A percentile compares a stretch with the other conserved stretches of the same genome.
Conservation (phyloP, 75 land plant species). For the Sequoia sempervirens region DNA sequence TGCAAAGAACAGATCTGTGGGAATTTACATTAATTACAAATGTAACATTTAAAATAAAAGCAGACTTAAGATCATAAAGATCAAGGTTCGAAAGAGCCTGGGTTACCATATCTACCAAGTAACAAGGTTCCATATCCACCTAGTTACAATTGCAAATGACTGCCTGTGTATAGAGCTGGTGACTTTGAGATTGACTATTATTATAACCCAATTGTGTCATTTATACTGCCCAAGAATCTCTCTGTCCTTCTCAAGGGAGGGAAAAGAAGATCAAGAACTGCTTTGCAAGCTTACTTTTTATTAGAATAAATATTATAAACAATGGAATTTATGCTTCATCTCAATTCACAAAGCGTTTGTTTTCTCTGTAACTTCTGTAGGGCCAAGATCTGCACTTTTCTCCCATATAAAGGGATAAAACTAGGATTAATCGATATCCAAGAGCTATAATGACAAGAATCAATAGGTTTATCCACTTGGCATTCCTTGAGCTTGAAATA, state of each 20-base stretch:
- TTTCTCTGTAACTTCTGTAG: not conserved
- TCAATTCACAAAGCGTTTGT: not conserved
- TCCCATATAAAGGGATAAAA: slow-evolving; percentile 39
- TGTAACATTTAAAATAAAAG: not conserved
- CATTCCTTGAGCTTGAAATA: slow-evolving; percentile 37
- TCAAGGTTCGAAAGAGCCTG: not conserved
- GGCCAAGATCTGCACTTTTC: slow-evolving; percentile 7
- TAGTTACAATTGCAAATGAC: not conserved
- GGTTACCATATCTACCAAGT: not conserved
- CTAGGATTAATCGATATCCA: slow-evolving; percentile 46
- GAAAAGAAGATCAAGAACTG: not conserved
- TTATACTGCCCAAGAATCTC: not conserved
- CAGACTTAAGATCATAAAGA: not conserved
- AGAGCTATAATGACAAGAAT: slow-evolving; percentile 55
- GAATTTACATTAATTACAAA: not conserved
- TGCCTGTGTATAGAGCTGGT: not conserved
- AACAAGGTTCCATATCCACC: not conserved
- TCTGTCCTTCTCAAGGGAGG: not conserved
- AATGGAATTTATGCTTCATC: not conserved
- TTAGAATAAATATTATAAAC: not conserved
- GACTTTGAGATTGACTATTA: not conserved
- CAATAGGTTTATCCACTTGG: slow-evolving; percentile 68
- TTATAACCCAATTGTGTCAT: not conserved
- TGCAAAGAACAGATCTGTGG: not conserved
- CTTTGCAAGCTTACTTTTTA: not conserved